Evolutionary conservation across 2,329 filamentous ascomycete species (phyloP).

Genomic region (Talaromyces pinophilus): DNA sequence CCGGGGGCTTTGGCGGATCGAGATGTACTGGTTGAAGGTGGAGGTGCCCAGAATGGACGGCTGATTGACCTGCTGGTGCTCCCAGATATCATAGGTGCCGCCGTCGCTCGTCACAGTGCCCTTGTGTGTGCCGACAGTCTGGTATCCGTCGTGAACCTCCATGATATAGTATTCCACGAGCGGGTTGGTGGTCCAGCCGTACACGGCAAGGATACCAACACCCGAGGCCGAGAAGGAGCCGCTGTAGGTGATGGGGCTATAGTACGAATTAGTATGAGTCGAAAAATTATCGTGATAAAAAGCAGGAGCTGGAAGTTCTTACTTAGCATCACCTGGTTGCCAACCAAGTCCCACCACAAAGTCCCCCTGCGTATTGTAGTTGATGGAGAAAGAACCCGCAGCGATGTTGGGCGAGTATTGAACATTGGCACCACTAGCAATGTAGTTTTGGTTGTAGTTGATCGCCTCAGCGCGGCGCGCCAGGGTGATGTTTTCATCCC

Average conservation of each 20-base stretch:
- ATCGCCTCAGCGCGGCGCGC: background rate
- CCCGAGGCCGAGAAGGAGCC: constrained; percentile 33
- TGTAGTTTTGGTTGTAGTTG: constrained; percentile 15
- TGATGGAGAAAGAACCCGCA: constrained; percentile 18
- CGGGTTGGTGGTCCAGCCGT: constrained; percentile 46
- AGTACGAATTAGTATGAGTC: background rate
- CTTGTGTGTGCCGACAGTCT: constrained; percentile 30
- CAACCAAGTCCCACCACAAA: constrained; percentile 20
- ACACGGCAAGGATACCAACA: constrained; percentile 40
- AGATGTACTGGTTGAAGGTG: constrained; percentile 33
- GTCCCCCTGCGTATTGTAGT: constrained; percentile 18
- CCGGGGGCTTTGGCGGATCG: constrained; percentile 41
- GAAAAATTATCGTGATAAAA: background rate
- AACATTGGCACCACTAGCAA: constrained; percentile 16
- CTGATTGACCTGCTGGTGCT: constrained; percentile 39
- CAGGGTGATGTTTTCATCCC: constrained; percentile 1
- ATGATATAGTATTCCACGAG: constrained; percentile 44
- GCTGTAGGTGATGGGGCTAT: constrained; percentile 31
- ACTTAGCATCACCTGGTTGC: constrained; percentile 15
- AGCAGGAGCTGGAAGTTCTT: background rate
- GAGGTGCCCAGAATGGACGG: constrained; percentile 45
- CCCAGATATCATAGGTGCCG: constrained; percentile 42
- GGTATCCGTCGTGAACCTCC: constrained; percentile 38
- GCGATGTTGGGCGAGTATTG: constrained; percentile 16
- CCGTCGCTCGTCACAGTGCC: constrained; percentile 44